Evolutionary conservation across 2,329 filamentous ascomycete genomes (phyloP).

Genomic region (Lasiodiplodia citricola): DNA sequence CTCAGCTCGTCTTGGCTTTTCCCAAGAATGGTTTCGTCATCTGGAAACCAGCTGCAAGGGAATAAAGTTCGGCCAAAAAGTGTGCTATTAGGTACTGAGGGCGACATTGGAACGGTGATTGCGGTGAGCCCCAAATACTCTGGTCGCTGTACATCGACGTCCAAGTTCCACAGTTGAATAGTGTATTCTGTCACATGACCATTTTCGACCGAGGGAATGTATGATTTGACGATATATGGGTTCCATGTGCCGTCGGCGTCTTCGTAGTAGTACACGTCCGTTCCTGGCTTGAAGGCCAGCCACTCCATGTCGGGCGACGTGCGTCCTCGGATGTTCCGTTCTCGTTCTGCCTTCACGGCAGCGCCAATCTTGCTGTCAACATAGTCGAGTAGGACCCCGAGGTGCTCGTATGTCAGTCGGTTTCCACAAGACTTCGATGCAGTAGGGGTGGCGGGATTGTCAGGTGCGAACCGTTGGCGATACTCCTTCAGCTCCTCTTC

Average conservation of each 20-base stretch:
- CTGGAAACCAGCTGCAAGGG: background rate
- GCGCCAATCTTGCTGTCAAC: conserved; percentile 27
- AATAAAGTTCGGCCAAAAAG: background rate
- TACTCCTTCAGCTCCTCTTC: conserved; percentile 25
- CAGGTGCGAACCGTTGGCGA: background rate
- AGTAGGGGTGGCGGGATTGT: background rate
- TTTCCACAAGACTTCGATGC: conserved; percentile 13
- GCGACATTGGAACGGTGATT: background rate
- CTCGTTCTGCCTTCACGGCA: conserved; percentile 26
- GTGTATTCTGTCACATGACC: conserved; percentile 10
- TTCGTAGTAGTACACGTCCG: conserved; percentile 27
- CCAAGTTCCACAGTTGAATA: conserved; percentile 28
- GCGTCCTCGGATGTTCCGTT: conserved; percentile 14
- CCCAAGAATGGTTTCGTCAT: conserved; percentile 21
- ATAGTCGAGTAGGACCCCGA: conserved; percentile 29
- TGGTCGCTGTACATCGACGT: conserved; percentile 9
- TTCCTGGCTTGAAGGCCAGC: conserved; percentile 29
- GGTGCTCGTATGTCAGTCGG: conserved; percentile 28
- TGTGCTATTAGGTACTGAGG: too few species aligned
- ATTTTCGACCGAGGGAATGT: conserved; percentile 19
- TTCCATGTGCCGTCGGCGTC: conserved; percentile 18
- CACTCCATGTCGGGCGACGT: conserved; percentile 28
- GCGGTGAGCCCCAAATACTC: background rate
- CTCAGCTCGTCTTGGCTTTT: conserved; percentile 24
- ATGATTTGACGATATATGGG: conserved; percentile 26